Evolutionary conservation across 345 rosid species (phyloP), one percentile per base, ranked within the genome.

Genomic region (Rhodamnia argentea): DNA sequence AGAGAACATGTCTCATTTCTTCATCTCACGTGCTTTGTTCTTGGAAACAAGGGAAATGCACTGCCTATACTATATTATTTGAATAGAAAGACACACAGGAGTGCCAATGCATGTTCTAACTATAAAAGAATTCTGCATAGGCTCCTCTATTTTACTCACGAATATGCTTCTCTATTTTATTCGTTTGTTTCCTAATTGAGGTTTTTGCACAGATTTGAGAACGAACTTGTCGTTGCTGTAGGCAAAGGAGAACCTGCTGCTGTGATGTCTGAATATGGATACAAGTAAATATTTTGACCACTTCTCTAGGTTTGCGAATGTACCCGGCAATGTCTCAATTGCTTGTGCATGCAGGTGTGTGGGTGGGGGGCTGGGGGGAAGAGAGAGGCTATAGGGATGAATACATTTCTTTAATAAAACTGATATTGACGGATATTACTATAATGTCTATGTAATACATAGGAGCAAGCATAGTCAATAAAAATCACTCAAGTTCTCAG

Each of bases 191-290:
- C 52, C 78, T 70, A 70, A 70, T 83, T 55, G 78, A 37, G 78
- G 26, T 70, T 70, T 70, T 37, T 70, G 24, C 44, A 37, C 90
- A 96, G 98, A 91, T 94, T 90, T 83, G 89, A 92, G 93, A 92
- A 92, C 82, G 94, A 93, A 60, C 91, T 95, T 13, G 86, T 96
- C 85, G 92, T 94, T 93, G 96, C 99, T 50, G 95, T 93, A 83
- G 99, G 98, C 81, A 96, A 94, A 90, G 98, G 99, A 82, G 96
- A 94, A 88, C 98, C 99, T 70, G 96, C 98, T n/a, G 91, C 89
- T 0, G 98, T 95, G 75, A 91, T 96, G 96, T 88, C 98, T 42
- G 95, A 92, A 89, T 96, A 96, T 89, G 99, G 98, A 84, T 96
- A 93, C 87, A 91, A 89, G 99, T 96, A 91, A 86, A 91, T 85